Conservation (phyloP, 164 flowering plant genomes). For the Aristolochia californica region DNA sequence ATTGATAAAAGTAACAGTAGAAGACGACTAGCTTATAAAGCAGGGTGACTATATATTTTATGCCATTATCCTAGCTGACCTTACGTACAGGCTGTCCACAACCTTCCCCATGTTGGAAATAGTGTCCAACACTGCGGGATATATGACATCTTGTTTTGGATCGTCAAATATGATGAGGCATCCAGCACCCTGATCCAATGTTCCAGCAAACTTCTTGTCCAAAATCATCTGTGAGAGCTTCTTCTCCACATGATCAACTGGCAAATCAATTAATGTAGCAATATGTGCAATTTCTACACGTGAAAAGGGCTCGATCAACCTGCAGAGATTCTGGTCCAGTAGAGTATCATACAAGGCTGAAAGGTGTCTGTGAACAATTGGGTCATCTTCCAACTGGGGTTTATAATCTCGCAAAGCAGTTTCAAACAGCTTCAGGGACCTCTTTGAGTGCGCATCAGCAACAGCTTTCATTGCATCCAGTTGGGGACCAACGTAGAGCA, state of each 20-base stretch:
- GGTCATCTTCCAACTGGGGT: conserved; percentile 22
- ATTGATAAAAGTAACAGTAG: too few relatives aligned
- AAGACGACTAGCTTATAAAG: too few relatives aligned
- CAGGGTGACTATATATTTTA: too few relatives aligned
- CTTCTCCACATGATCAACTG: conserved; percentile 51
- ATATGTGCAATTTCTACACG: conserved; percentile 50
- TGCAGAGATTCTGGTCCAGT: conserved; percentile 53
- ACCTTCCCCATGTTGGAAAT: conserved; percentile 20
- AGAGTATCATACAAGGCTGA: conserved; percentile 40
- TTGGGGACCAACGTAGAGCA: conserved; percentile 14
- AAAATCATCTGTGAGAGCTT: conserved; percentile 22
- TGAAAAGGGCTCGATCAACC: conserved; percentile 55
- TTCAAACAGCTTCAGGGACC: conserved; percentile 47
- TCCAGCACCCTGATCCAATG: conserved; percentile 57
- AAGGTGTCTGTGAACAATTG: conserved; percentile 22
- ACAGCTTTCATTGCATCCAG: conserved; percentile 23
- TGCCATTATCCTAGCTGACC: conserved; percentile 20
- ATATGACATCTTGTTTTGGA: conserved; percentile 45
- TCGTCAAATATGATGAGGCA: conserved; percentile 51
- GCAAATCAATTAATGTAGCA: conserved; percentile 43
- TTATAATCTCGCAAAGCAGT: conserved; percentile 16
- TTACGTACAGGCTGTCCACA: conserved; percentile 36
- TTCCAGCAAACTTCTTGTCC: conserved; percentile 34
- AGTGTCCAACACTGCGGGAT: conserved; percentile 34
- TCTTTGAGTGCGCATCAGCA: conserved; percentile 30